Evolutionary conservation across 176 grass and related monocot genomes (phyloP).

Genomic region (Raddia guianensis): DNA sequence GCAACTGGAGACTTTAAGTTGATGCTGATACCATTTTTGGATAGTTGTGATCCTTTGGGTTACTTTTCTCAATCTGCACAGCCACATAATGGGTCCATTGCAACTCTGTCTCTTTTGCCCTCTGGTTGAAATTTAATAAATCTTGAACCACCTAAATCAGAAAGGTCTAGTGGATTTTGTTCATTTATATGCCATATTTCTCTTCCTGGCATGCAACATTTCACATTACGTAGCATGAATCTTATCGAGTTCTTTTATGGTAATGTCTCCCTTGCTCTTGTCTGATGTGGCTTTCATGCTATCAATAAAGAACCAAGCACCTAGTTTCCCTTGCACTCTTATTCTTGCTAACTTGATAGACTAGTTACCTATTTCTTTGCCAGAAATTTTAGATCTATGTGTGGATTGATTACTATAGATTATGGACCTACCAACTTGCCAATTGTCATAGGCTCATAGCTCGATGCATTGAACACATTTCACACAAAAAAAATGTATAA

Average conservation of each 20-base stretch:
- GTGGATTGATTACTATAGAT: neutral
- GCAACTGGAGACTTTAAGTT: neutral
- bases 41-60: neutral
- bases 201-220: neutral
- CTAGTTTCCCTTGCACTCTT: neutral
- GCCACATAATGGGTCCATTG: neutral
- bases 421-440: slow-evolving; percentile 1
- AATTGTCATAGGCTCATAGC: neutral
- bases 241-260: slow-evolving; percentile 3
- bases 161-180: neutral
- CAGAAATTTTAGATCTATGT: neutral
- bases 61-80: neutral
- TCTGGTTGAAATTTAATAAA: slow-evolving; percentile 11
- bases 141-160: neutral
- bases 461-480: slow-evolving; percentile 1
- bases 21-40: neutral
- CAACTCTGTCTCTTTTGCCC: neutral
- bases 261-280: slow-evolving; percentile 1
- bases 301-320: neutral
- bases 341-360: slow-evolving; percentile 8
- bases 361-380: slow-evolving; percentile 4
- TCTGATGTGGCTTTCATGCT: neutral
- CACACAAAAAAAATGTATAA: neutral
- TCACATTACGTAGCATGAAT: neutral
- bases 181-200: slow-evolving; percentile 15